Base-by-base conservation (phyloP, 257 asterid species). In the Thymus mandschuricus region DNA sequence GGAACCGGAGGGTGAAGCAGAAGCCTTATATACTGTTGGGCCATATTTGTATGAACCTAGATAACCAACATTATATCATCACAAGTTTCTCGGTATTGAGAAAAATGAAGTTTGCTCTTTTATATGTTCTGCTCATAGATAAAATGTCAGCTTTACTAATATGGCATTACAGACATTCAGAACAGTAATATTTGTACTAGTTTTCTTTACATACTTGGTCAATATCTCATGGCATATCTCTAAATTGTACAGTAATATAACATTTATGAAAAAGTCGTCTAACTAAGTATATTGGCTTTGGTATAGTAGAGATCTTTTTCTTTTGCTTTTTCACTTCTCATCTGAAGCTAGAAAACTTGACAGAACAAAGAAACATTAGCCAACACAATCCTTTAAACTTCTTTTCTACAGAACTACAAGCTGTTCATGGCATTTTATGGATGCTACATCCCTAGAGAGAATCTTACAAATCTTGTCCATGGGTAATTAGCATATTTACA, bases 1-100 rank as follows among this genome's bases (percentile, higher is more conserved):
- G 77, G 99, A 84, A 77, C 97, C 97, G 6, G 95, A 83, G 33
- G 92, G 66, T 30, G 56, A 76, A 68, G 95, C 86, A 1, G 93
- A 85, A 11, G 93, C 93, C 68, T 77, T 75, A 69, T 69, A 88
- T 54, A 48, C 83, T 59, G 75, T 65, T 60, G 82, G 92, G 64
- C 97, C 99, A 76, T 95, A 95, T 66, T 81, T 86, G 86, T 95
- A 95, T 38, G 89, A 75, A 75, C 93, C 98, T 95, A 48, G 51
- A 73, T 68, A 78, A 74, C 40, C 60, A 31, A 70, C 7, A 57
- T 51, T 28, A 51, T 33, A 58, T 59, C 31, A 75, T 73, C 57
- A 66, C 43, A 64, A 40, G 33, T 29, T 54, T 21, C 45, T 56
- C 34, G 35, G 13, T 30, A 30, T 12, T 21, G 40, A 35, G 5